Percentiles rank a stretch among this genome's conserved stretches.
Conservation (phyloP, 805 yeast species). For the Starmera dryadoides region DNA sequence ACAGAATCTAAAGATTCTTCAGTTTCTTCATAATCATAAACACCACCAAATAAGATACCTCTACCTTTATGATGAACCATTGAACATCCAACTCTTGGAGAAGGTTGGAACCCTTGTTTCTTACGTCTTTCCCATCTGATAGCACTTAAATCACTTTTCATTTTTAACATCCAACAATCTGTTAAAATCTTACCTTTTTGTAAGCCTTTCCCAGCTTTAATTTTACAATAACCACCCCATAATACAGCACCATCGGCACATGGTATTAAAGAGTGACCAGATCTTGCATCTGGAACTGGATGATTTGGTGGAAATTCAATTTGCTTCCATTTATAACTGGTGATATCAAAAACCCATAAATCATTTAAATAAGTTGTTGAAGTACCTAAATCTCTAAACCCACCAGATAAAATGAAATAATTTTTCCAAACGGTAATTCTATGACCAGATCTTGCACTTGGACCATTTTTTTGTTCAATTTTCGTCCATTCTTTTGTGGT, state of each 20-base stretch:
- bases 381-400: conserved; percentile 83
- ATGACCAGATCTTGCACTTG: conserved; percentile 88
- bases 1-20: conserved; percentile 84
- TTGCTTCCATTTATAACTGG: conserved; percentile 86
- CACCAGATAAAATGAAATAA: conserved; percentile 79
- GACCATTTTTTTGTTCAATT: conserved; percentile 67
- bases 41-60: conserved; percentile 93
- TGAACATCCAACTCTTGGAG: conserved; percentile 92
- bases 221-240: conserved; percentile 93
- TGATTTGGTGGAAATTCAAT: conserved; percentile 80
- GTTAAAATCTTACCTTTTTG: conserved; percentile 86
- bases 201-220: conserved; percentile 79
- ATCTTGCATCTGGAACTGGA: conserved; percentile 80
- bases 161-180: conserved; percentile 82
- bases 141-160: conserved; percentile 70
- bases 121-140: conserved; percentile 86
- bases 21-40: conserved; percentile 89
- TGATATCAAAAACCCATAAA: conserved; percentile 87
- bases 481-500: conserved; percentile 86
- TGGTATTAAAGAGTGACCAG: conserved; percentile 87
- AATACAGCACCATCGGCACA: conserved; percentile 73
- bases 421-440: conserved; percentile 90
- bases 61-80: conserved; percentile 85
- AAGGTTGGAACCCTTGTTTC: conserved; percentile 85
- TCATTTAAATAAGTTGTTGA: conserved; percentile 81